Percentiles rank a stretch among this genome's conserved stretches.
phyloP scores from a whole-genome alignment of 2,329 filamentous ascomycete species.

The Clarireedia hainanense region DNA sequence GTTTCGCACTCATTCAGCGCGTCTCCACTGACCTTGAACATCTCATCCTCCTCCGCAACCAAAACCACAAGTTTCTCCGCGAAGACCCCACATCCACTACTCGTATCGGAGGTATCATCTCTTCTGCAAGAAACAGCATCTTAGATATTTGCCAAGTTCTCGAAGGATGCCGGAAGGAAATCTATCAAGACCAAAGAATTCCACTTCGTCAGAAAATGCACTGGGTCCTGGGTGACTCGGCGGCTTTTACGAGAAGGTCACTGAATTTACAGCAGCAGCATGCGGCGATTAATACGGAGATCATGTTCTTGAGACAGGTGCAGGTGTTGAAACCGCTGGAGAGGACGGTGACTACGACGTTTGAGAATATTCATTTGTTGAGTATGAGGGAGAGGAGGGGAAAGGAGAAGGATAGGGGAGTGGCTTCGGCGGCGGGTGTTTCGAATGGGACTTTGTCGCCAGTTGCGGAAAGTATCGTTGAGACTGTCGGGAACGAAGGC shows the following conservation, averaged over 20 bases:
- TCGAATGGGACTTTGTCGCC: not conserved
- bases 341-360: not conserved
- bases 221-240: slow-evolving; percentile 4
- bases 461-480: not conserved
- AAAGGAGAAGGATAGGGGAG: not conserved
- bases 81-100: not conserved
- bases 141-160: not conserved
- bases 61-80: not conserved
- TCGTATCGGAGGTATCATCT: not conserved
- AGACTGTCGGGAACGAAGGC: not conserved
- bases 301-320: not conserved
- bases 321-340: not conserved
- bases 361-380: slow-evolving; percentile 1
- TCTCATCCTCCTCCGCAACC: not conserved
- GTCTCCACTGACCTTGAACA: not conserved
- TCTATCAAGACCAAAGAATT: not conserved
- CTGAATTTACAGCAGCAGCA: slow-evolving; percentile 5
- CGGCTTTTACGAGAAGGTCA: slow-evolving; percentile 2
- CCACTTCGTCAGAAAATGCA: not conserved
- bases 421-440: not conserved
- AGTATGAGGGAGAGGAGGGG: not conserved
- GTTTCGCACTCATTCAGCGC: not conserved
- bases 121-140: not conserved
- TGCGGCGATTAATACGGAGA: slow-evolving; percentile 4
- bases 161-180: not conserved